Base-by-base conservation (phyloP, 805 yeast genomes). In the Metschnikowia picachoensis region DNA sequence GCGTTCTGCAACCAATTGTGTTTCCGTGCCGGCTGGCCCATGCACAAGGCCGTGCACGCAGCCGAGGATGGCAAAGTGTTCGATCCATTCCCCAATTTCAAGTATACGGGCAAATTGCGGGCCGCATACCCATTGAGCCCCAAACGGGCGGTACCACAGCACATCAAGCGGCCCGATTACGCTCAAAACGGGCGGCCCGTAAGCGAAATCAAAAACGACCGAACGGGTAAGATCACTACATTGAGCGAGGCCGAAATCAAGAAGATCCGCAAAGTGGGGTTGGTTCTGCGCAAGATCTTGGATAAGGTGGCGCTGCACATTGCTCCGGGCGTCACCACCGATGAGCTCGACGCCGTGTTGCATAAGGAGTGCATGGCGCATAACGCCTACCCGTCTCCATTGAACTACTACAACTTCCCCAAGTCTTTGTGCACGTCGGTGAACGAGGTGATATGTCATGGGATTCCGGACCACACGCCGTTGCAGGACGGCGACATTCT, bases 361-460 rank as follows among this genome's bases (percentile, higher is more conserved):
- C 98, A 94, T 63, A 77, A 80, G 42, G 98, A 90, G 59, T 86
- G 96, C 48, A 73, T 91, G 58, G 88, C 87, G 65, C 79, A 97
- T 65, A 82, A 84, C 53, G 89, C 91, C 3, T 94, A 94, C 64
- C 99, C 99, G 15, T 88, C 97, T 11, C 96, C 99, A 3, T 73
- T 92, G 53, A 94, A 94, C 71, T 94, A 94, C 71, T 91, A 84
- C 71, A 87, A 89, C 67, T 94, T 81, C 71, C 97, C 98, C 36
- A 91, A 90, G 64, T 82, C 94, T 17, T 78, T 88, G 35, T 94
- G 99, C 68, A 89, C 96, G 1, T 89, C 97, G 2, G 85, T 94
- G 37, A 94, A 94, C 67, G 99, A 94, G 72, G 83, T 90, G 47
- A 87, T 94, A 50, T 94, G 99, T 65, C 99, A 94, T 66, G 99